These are phyloP conservation scores for Metschnikowia bowlesiae DNA, from an alignment of 805 yeast species.

Conservation along the genomic window DNA sequence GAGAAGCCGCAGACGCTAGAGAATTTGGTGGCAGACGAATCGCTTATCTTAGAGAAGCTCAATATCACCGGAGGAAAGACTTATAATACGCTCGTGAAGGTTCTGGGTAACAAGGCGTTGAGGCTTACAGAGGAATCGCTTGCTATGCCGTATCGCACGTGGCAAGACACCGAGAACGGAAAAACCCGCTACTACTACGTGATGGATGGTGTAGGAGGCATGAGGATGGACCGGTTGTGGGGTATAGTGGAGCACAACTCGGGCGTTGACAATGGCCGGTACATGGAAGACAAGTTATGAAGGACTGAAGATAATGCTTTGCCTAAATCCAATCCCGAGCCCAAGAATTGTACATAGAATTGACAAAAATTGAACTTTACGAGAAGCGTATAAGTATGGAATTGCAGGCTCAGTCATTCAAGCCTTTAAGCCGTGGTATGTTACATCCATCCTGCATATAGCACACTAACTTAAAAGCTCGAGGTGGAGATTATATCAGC, in stretches of 20 bases:
- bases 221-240: constrained; percentile 82
- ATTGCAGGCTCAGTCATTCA: too few relatives aligned
- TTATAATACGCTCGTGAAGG: constrained; percentile 55
- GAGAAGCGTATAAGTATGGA: too few relatives aligned
- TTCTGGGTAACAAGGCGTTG: constrained; percentile 34
- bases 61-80: constrained; percentile 62
- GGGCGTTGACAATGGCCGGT: constrained; percentile 66
- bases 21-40: constrained; percentile 56
- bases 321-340: too few relatives aligned
- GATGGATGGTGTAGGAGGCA: constrained; percentile 72
- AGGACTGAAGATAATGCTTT: not conserved
- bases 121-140: constrained; percentile 21
- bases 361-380: too few relatives aligned
- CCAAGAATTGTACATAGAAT: too few relatives aligned
- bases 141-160: constrained; percentile 27
- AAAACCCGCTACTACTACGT: constrained; percentile 47
- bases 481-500: not conserved
- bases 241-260: constrained; percentile 69
- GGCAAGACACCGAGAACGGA: constrained; percentile 37
- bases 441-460: not conserved
- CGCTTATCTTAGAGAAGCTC: constrained; percentile 62
- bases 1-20: constrained; percentile 62
- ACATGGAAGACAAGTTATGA: constrained; percentile 11
- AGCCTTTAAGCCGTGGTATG: too few relatives aligned
- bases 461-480: not conserved